These are phyloP conservation scores for Debaryomyces udenii DNA, from an alignment of 1,139 yeast genomes.

Conservation along the genomic window DNA sequence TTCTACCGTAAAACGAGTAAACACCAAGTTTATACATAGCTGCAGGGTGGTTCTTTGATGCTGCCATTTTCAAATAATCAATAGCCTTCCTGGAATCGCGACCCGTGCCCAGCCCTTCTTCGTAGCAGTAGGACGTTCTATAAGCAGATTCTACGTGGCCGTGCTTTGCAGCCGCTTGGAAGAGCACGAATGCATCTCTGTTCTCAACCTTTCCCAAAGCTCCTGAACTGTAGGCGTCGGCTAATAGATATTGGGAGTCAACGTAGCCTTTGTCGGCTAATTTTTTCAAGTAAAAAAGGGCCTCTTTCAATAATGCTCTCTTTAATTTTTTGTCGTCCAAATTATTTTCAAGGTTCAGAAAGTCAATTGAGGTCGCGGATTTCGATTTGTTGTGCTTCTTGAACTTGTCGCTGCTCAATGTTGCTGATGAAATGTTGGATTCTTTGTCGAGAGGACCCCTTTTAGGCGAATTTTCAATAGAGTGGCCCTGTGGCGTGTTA, in stretches of 20 bases:
- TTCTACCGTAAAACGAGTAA: constrained; percentile 78
- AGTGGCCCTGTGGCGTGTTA: constrained; percentile 3
- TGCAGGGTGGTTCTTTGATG: constrained; percentile 89
- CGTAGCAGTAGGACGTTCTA: constrained; percentile 87
- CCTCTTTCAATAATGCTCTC: constrained; percentile 70
- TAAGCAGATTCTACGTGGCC: constrained; percentile 92
- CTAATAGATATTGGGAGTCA: constrained; percentile 90
- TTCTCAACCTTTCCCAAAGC: constrained; percentile 84
- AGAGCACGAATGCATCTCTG: constrained; percentile 72
- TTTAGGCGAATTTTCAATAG: constrained; percentile 30
- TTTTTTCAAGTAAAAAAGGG: constrained; percentile 67
- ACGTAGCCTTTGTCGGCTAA: constrained; percentile 80
- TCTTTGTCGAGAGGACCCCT: constrained; percentile 20
- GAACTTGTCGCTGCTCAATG: constrained; percentile 11
- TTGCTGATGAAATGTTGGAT: constrained; percentile 9
- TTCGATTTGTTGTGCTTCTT: constrained; percentile 21
- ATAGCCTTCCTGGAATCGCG: constrained; percentile 86
- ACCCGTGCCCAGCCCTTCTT: constrained; percentile 91
- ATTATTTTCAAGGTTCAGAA: constrained; percentile 20
- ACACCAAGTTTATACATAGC: constrained; percentile 93
- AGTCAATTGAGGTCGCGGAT: constrained; percentile 27
- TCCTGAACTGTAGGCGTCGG: constrained; percentile 85
- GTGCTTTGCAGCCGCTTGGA: constrained; percentile 89
- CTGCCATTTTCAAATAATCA: constrained; percentile 84
- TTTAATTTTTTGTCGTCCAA: constrained; percentile 39